Evolutionary conservation across 257 asterid genomes (phyloP).

Genomic region (Marsdenia floribunda): DNA sequence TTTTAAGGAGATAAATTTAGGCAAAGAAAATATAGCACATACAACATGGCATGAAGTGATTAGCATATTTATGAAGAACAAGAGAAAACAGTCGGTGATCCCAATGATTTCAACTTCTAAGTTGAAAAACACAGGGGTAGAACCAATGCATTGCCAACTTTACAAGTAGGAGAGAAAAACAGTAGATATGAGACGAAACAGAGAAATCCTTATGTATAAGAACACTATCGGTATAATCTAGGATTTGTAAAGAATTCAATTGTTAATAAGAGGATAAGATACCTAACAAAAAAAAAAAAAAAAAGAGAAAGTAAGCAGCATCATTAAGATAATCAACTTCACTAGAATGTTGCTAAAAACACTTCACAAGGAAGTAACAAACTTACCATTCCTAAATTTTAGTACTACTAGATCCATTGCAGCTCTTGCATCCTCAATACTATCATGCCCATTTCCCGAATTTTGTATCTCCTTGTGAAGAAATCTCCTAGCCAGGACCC

Average conservation of each 20-base stretch:
- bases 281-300: too few relatives aligned
- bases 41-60: neutral
- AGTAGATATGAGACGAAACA: neutral
- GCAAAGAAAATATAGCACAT: neutral
- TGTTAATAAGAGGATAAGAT: neutral
- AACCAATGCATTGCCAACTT: neutral
- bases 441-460: slow-evolving; percentile 90
- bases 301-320: neutral
- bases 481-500: slow-evolving; percentile 68
- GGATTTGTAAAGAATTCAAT: neutral
- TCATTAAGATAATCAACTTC: neutral
- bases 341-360: neutral
- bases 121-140: neutral
- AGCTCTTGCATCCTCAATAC: slow-evolving; percentile 93
- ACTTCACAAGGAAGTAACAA: neutral
- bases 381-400: slow-evolving; percentile 57
- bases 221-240: neutral
- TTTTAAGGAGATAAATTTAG: neutral
- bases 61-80: neutral
- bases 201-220: too few relatives aligned
- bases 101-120: neutral
- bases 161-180: neutral
- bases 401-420: slow-evolving; percentile 79
- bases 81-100: neutral
- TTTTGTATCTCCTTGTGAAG: slow-evolving; percentile 81